Base-by-base conservation (phyloP, 805 yeast genomes). In the Tetrapisispora phaffii region DNA sequence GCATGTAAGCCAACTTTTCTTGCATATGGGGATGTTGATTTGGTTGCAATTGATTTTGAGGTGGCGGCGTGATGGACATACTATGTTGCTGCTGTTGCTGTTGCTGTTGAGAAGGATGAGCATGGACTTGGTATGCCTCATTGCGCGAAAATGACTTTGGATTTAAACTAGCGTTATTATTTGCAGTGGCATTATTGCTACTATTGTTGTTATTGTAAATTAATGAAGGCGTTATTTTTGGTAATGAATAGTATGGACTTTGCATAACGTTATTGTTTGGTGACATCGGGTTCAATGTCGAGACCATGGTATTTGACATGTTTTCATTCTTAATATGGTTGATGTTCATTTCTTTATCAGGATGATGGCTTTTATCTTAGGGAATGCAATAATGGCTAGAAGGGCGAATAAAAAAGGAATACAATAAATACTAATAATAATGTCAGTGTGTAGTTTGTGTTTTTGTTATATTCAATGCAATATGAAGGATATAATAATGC, bases 321-420 rank as follows among this genome's bases (percentile, higher is more conserved):
- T 26, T 23, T 10, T 17, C 41, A 28, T 38, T 38, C 22, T 38
- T 38, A 28, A 38, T 38, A 38, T 38, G 33, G 19, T 28, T 38
- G 3, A 38, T 38, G 17, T 38, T 38, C 41, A 38, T 38, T 36
- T 28, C 13, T 10, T 28, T 9, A 28, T n/a, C 31, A 12, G 13
- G 10, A 28, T 28, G 12, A 7, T 28, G 13, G 10, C n/a, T n/a
- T n/a, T n/a, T n/a, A n/a, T n/a, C n/a, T n/a, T n/a, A n/a, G n/a
- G n/a, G n/a, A n/a, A n/a, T n/a, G n/a, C 13, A 28, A 10, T 32
- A 32, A 32, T 16, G 34, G 34, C 4, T 15, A 32, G 16, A 32
- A 8, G 34, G 12, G 12, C 29, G 12, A 26, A 26, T 9, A 26
- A 32, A 32, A 31, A 31, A 24, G 10, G 10, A 9, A 28, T 7